These are phyloP conservation scores for Ceriops zippeliana DNA, from an alignment of 345 rosid genomes.

Conservation along the genomic window DNA sequence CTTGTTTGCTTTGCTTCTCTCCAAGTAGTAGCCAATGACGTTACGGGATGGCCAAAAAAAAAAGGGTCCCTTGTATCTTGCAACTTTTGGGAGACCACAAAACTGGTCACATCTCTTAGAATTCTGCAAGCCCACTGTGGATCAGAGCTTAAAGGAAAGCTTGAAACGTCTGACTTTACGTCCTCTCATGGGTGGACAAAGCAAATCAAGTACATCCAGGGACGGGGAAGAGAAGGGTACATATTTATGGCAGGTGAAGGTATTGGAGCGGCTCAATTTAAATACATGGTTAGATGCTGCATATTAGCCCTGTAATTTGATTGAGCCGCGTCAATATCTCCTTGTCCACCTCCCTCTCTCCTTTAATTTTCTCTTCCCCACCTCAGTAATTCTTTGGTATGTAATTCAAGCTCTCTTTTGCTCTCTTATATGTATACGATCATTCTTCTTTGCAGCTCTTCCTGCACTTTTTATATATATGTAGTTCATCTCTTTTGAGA, in stretches of 20 bases:
- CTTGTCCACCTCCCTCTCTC: constrained; percentile 7
- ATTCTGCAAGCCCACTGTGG: constrained; percentile 6
- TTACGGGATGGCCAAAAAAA: background rate
- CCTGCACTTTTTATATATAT: too few relatives aligned
- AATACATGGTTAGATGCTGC: constrained; percentile 28
- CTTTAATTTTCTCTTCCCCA: too few relatives aligned
- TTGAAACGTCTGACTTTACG: too few relatives aligned
- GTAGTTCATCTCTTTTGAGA: too few relatives aligned
- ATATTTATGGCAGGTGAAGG: constrained; percentile 18
- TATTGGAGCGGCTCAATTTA: constrained; percentile 47
- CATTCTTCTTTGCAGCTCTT: too few relatives aligned
- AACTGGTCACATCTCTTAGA: background rate
- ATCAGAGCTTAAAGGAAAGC: background rate
- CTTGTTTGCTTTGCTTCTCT: background rate
- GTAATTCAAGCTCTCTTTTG: background rate
- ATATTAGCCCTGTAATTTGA: constrained; percentile 27
- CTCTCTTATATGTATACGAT: background rate
- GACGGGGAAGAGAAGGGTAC: constrained; percentile 1
- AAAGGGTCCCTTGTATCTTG: background rate
- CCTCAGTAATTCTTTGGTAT: background rate
- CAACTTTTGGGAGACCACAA: background rate
- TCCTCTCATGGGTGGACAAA: background rate
- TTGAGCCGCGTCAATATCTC: constrained; percentile 61
- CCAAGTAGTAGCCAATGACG: background rate
- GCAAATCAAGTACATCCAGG: background rate